Evolutionary conservation across 768 basidiomycete genomes (phyloP).

Genomic region (Rhizopogon roseolus): DNA sequence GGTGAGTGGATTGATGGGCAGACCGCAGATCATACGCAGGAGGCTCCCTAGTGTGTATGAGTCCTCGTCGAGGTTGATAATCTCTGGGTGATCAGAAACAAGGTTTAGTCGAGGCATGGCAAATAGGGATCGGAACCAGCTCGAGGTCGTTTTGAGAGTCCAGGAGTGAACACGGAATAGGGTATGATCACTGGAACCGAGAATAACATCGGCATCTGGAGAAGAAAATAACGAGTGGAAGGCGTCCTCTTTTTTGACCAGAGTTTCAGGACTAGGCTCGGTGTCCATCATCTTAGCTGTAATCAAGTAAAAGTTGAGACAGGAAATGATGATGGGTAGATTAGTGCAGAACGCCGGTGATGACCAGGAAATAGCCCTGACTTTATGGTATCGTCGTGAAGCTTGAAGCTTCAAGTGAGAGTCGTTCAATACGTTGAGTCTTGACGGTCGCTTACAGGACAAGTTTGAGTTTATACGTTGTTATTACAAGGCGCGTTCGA

Average conservation of each 20-base stretch:
- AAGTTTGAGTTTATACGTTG: too few species aligned
- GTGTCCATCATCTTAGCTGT: background rate
- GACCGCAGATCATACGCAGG: constrained; percentile 58
- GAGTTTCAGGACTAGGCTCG: background rate
- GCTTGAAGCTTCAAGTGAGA: too few species aligned
- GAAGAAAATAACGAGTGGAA: constrained; percentile 47
- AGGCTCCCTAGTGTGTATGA: constrained; percentile 48
- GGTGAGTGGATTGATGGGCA: constrained; percentile 42
- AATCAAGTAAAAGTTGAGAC: background rate
- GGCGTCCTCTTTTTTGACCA: background rate
- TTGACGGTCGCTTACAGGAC: too few species aligned
- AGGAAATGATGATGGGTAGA: background rate
- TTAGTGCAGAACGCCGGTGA: background rate
- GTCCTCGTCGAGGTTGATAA: constrained; percentile 56
- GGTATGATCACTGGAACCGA: constrained; percentile 47
- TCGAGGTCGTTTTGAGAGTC: constrained; percentile 58
- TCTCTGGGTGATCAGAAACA: constrained; percentile 20
- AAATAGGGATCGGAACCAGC: constrained; percentile 61
- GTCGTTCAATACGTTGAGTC: too few species aligned
- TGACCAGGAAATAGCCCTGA: background rate
- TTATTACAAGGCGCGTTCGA: too few species aligned
- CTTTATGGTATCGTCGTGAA: background rate
- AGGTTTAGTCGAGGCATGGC: constrained; percentile 41
- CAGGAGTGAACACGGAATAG: constrained; percentile 56
- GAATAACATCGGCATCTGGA: constrained; percentile 50